A percentile compares a stretch with the other conserved stretches of the same genome.
Conservation (phyloP, 495 filamentous ascomycete species). For the Aspergillus saccharolyticus region DNA sequence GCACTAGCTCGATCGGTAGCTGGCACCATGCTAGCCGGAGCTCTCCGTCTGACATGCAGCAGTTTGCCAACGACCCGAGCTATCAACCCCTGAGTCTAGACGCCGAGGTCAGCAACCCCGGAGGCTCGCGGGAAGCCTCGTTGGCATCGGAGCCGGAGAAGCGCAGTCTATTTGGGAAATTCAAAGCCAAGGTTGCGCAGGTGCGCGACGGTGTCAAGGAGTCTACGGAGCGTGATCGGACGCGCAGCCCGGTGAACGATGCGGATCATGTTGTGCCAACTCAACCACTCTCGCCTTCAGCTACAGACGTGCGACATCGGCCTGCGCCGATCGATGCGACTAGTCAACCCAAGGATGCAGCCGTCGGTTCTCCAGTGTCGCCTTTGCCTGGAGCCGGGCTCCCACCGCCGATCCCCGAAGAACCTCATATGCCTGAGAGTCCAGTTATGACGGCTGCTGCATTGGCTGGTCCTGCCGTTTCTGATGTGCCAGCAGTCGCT, state of each 20-base stretch:
- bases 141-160: conserved; percentile 48
- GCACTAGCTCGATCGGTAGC: conserved; percentile 65
- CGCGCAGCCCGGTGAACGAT: conserved; percentile 45
- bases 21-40: conserved; percentile 31
- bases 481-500: neutral
- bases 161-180: conserved; percentile 74
- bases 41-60: conserved; percentile 25
- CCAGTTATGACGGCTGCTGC: conserved; percentile 6
- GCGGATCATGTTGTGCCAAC: conserved; percentile 21
- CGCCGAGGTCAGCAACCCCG: conserved; percentile 29
- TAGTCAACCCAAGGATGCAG: conserved; percentile 22
- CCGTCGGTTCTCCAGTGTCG: conserved; percentile 28
- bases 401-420: conserved; percentile 39
- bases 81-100: conserved; percentile 37
- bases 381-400: conserved; percentile 31
- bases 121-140: conserved; percentile 28
- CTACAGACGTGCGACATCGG: conserved; percentile 18
- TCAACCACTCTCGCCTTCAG: conserved; percentile 26
- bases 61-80: conserved; percentile 32
- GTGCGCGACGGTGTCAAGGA: conserved; percentile 66
- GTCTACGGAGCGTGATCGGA: conserved; percentile 46
- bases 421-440: conserved; percentile 32
- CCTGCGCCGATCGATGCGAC: conserved; percentile 25
- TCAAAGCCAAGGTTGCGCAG: conserved; percentile 78
- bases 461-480: neutral